Base-by-base conservation (phyloP, 352 stramenopile species). In the Globisporangium recalcitrans region DNA sequence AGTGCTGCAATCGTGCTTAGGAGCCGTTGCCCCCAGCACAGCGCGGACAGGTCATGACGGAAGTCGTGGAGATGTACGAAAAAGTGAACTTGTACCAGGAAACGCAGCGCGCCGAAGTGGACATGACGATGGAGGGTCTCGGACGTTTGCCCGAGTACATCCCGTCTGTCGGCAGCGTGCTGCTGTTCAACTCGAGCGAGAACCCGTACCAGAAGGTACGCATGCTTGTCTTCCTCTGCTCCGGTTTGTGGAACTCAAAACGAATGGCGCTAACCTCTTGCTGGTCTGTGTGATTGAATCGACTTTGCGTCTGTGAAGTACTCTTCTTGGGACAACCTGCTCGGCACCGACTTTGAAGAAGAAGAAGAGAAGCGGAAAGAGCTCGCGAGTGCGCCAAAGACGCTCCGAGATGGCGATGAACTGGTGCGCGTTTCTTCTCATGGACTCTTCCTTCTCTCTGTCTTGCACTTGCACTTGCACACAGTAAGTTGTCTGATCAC, bases 111-210 rank as follows among this genome's bases (percentile, higher is more conserved):
- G 79, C 82, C 0, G 84, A 93, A 63, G 81, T 85, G 6, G 82
- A 93, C 54, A 95, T 93, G 86, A 73, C 32, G 16, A 52, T 84
- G 69, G 85, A 95, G 54, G 86, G 86, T 24, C 72, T 95, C 22
- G 86, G 86, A 1, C 72, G 78, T 13, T 62, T 95, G 42, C 86
- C 86, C 3, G 86, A 93, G 66, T 86, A 91, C 57, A 89, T 95
- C 19, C 80, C 83, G 29, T 92, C 86, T 0, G 73, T 95, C 10
- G 86, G 84, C 22, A 91, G 81, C 55, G 79, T 95, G 19, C 53
- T 95, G 69, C 73, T 95, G 19, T 95, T 95, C 66, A 95, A 95
- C 60, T 95, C 86, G 10, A 82, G 82, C 22, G 81, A 95, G 70
- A 95, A 93, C 52, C 86, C 86, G 46, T 95, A 95, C 65, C 84